These are phyloP conservation scores for Boletus huronensis DNA, from an alignment of 768 basidiomycete species.

Conservation along the genomic window DNA sequence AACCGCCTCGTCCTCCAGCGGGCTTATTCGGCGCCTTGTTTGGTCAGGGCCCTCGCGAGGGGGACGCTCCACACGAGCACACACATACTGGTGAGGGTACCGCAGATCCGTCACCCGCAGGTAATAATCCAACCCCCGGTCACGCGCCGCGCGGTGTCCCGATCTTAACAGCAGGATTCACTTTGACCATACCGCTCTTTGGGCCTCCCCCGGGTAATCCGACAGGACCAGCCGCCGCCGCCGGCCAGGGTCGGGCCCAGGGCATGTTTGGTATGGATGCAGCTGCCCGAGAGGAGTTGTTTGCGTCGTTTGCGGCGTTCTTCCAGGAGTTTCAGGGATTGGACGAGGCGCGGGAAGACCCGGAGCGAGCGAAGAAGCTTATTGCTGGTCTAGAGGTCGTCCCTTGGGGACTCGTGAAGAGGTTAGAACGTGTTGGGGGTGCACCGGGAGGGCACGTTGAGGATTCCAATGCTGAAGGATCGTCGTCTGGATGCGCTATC, in stretches of 20 bases:
- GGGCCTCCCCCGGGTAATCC: slow-evolving; percentile 15
- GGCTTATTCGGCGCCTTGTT: slow-evolving; percentile 28
- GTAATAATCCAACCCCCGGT: slow-evolving; percentile 24
- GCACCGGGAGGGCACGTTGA: slow-evolving; percentile 33
- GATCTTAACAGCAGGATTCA: slow-evolving; percentile 30
- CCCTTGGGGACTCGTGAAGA: slow-evolving; percentile 59
- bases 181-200: slow-evolving; percentile 35
- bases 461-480: slow-evolving; percentile 33
- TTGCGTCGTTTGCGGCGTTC: slow-evolving; percentile 27
- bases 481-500: slow-evolving; percentile 56
- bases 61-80: slow-evolving; percentile 22
- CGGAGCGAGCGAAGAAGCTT: slow-evolving; percentile 61
- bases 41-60: slow-evolving; percentile 15
- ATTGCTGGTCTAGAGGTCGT: slow-evolving; percentile 64
- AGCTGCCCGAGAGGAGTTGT: slow-evolving; percentile 20
- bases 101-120: slow-evolving; percentile 15
- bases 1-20: slow-evolving; percentile 11
- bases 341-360: slow-evolving; percentile 52
- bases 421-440: slow-evolving; percentile 52
- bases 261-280: slow-evolving; percentile 19
- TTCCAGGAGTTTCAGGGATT: slow-evolving; percentile 26
- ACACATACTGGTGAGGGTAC: slow-evolving; percentile 28
- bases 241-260: slow-evolving; percentile 1
- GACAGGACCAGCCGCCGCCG: neutral
- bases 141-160: slow-evolving; percentile 20